These are phyloP conservation scores for Podila minutissima DNA, from an alignment of 192 early-diverging fungal species.

Conservation along the genomic window DNA sequence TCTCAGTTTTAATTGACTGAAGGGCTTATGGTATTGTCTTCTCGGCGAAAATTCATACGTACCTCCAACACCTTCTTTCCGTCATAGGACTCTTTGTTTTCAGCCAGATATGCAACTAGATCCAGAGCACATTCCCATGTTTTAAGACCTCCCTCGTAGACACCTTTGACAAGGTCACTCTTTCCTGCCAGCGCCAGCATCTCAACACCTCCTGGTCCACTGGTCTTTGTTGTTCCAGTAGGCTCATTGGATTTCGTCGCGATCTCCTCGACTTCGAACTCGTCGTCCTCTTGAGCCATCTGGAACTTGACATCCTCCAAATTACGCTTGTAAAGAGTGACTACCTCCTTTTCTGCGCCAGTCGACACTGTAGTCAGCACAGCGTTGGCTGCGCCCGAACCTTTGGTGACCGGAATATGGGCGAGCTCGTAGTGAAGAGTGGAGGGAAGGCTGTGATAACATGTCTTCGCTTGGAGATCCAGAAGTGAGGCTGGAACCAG, in stretches of 20 bases:
- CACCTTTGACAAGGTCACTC: constrained; percentile 86
- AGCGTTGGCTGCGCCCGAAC: constrained; percentile 27
- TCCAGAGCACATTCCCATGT: constrained; percentile 98
- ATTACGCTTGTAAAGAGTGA: constrained; percentile 73
- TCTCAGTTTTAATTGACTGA: background rate
- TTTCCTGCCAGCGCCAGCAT: constrained; percentile 60
- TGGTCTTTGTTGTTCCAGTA: constrained; percentile 4
- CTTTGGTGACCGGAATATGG: constrained; percentile 31
- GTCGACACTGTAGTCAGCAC: constrained; percentile 24
- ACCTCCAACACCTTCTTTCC: constrained; percentile 65
- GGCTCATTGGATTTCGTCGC: background rate
- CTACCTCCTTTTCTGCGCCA: constrained; percentile 27
- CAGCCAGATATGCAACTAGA: constrained; percentile 75
- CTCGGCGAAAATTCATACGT: constrained; percentile 1
- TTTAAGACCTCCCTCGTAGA: constrained; percentile 96
- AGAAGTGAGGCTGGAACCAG: constrained; percentile 31
- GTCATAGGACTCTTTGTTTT: constrained; percentile 45
- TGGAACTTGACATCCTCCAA: constrained; percentile 87
- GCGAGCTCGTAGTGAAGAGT: constrained; percentile 44
- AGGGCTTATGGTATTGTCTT: too few relatives aligned
- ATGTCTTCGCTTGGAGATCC: constrained; percentile 21
- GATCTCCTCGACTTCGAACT: constrained; percentile 22
- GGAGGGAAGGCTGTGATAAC: constrained; percentile 23
- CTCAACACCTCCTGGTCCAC: constrained; percentile 33
- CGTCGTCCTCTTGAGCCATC: constrained; percentile 74